Evolutionary conservation across 768 basidiomycete species (phyloP).

Genomic region (Phlebiopsis gigantea): DNA sequence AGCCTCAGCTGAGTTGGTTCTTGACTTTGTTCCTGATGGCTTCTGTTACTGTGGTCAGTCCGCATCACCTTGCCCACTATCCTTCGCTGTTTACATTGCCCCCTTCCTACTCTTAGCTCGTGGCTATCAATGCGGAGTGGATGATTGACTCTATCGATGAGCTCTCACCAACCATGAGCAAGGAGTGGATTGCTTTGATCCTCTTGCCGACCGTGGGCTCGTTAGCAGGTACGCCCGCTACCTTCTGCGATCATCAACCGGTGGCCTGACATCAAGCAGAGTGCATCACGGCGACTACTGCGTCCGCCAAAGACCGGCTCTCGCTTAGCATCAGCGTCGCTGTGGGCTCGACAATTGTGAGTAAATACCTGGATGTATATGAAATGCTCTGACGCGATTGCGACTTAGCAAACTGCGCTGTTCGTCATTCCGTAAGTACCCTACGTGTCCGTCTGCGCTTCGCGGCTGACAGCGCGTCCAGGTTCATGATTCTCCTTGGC

Average conservation of each 20-base stretch:
- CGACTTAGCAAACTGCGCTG: constrained; percentile 68
- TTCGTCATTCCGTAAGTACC: constrained; percentile 73
- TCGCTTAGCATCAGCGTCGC: constrained; percentile 85
- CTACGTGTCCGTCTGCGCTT: background rate
- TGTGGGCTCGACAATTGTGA: constrained; percentile 78
- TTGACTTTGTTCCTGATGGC: constrained; percentile 31
- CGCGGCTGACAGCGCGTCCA: constrained; percentile 23
- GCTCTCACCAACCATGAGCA: constrained; percentile 55
- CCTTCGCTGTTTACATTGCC: background rate
- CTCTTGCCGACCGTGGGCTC: constrained; percentile 91
- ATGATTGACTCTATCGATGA: constrained; percentile 82
- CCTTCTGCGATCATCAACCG: background rate
- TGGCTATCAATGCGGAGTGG: constrained; percentile 51
- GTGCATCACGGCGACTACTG: constrained; percentile 87
- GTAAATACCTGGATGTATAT: constrained; percentile 24
- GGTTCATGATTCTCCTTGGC: constrained; percentile 67
- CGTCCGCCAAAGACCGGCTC: constrained; percentile 86
- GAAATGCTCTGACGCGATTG: background rate
- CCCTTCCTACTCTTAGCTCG: constrained; percentile 25
- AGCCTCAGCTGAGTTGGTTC: constrained; percentile 30
- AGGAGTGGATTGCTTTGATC: constrained; percentile 83
- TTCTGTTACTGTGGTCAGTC: constrained; percentile 35
- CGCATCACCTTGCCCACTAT: background rate
- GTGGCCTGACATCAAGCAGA: constrained; percentile 35
- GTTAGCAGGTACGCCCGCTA: constrained; percentile 53